Evolutionary conservation across 208 protist species (phyloP), one percentile per base, ranked within the genome.

Genomic region (Wallacemonas sp.): DNA sequence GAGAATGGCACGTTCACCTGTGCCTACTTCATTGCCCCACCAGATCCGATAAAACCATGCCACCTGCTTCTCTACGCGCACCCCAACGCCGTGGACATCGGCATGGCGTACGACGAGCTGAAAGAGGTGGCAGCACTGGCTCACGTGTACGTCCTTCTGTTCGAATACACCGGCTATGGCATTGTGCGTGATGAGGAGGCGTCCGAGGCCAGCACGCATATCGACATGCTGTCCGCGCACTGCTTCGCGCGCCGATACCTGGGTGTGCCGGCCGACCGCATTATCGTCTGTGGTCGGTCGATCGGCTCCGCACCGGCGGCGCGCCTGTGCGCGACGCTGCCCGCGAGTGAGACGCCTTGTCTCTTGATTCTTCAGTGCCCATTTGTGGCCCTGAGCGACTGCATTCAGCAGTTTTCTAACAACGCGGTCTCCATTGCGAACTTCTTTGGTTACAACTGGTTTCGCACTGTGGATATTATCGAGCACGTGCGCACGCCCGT

Each of bases 141-240:
- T 15, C 76, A 71, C 33, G 71, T 86, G 10, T 79, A 79, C 34
- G 80, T 93, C 12, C 63, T 95, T 10, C 50, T 83, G 13, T 87
- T 90, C 41, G 89, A 95, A 65, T 95, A 93, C 72, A 80, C 68
- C 12, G 89, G 89, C 38, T 95, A 95, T 64, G 89, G 89, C n/a
- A 73, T 91, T 37, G 73, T 73, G 0, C 62, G 65, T 30, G 75
- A 62, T 21, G 24, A 27, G n/a, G 75, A 79, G 0, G 81, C 83
- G 13, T 83, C 76, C 10, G 88, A 91, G 68, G 66, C 44, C 0
- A 83, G 75, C 60, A 81, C 89, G 41, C 71, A 88, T 48, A 70
- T 78, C 42, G 86, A 91, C 55, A 81, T 84, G 45, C 37, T 81
- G 0, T 87, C 83, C 1, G 80, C 86, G 21, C 87, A 89, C 53